Evolutionary conservation across 768 basidiomycete genomes (phyloP).

Genomic region (Leucocoprinus sp.): DNA sequence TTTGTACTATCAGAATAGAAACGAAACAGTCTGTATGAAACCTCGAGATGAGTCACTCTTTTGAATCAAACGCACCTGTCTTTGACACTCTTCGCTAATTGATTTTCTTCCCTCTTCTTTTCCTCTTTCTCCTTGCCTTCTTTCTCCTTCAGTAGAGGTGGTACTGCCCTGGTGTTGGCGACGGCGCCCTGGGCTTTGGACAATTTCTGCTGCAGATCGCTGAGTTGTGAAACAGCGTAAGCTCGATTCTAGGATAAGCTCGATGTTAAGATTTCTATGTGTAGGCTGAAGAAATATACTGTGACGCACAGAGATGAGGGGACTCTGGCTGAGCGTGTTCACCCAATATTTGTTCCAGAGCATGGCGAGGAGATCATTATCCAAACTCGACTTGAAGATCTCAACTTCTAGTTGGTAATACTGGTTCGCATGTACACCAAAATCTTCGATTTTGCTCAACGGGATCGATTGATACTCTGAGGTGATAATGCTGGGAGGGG

Average conservation of each 20-base stretch:
- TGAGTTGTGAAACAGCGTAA: constrained; percentile 86
- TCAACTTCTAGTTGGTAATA: constrained; percentile 94
- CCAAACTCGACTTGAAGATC: constrained; percentile 88
- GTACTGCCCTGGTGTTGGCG: constrained; percentile 45
- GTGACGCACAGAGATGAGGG: constrained; percentile 73
- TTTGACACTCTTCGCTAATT: constrained; percentile 81
- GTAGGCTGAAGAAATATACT: background rate
- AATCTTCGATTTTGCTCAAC: constrained; percentile 95
- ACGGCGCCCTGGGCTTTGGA: constrained; percentile 58
- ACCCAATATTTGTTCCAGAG: constrained; percentile 99
- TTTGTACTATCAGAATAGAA: constrained; percentile 52
- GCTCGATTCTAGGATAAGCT: constrained; percentile 68
- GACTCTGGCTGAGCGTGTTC: constrained; percentile 89
- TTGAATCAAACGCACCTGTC: constrained; percentile 59
- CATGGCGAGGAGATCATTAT: constrained; percentile 79
- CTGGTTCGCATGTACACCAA: constrained; percentile 94
- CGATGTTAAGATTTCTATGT: background rate
- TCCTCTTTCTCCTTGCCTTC: constrained; percentile 50
- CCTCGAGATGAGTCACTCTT: too few relatives aligned
- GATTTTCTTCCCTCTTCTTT: constrained; percentile 79
- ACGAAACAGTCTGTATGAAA: constrained; percentile 1
- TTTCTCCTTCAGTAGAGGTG: constrained; percentile 48
- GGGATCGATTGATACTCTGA: constrained; percentile 97
- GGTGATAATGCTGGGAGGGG: constrained; percentile 58
- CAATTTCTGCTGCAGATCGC: constrained; percentile 87